phyloP scores from a whole-genome alignment of 768 basidiomycete species.

The Termitomyces sp. region DNA sequence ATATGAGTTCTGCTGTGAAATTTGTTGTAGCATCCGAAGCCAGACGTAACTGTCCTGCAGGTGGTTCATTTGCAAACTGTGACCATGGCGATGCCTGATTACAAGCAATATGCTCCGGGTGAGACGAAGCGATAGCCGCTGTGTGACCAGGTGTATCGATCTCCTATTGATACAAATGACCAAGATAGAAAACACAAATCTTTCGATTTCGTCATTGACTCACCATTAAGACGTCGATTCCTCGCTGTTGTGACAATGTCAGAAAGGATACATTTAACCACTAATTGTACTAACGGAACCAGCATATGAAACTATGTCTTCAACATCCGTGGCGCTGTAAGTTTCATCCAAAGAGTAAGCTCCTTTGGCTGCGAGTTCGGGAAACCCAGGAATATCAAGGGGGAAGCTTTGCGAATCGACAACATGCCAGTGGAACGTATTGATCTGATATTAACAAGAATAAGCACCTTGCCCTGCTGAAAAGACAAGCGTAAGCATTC shows the following conservation, averaged over 20 bases:
- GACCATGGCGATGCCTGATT: conserved; percentile 48
- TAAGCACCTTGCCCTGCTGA: conserved; percentile 25
- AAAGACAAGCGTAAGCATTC: conserved; percentile 36
- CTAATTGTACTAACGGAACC: conserved; percentile 40
- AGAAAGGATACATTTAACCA: conserved; percentile 9
- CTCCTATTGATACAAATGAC: conserved; percentile 41
- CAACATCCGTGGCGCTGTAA: conserved; percentile 51
- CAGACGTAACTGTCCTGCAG: conserved; percentile 77
- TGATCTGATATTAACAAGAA: conserved; percentile 36
- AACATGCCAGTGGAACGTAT: conserved; percentile 78
- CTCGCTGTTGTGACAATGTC: conserved; percentile 35
- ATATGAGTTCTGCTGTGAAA: conserved; percentile 53
- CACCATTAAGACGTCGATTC: conserved; percentile 67
- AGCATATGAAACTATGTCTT: conserved; percentile 59
- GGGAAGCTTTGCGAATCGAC: conserved; percentile 80
- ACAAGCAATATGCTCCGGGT: conserved; percentile 77
- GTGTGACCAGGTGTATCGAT: conserved; percentile 86
- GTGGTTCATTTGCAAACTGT: conserved; percentile 65
- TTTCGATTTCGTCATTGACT: conserved; percentile 4
- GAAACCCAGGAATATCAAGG: conserved; percentile 50
- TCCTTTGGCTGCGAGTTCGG: conserved; percentile 56
- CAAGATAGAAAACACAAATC: conserved; percentile 15
- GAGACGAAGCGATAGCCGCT: conserved; percentile 49
- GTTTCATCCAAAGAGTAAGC: conserved; percentile 56
- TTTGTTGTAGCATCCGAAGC: conserved; percentile 52